Evolutionary conservation across 2,329 filamentous ascomycete species (phyloP).

Genomic region (Trichoderma atroviride): DNA sequence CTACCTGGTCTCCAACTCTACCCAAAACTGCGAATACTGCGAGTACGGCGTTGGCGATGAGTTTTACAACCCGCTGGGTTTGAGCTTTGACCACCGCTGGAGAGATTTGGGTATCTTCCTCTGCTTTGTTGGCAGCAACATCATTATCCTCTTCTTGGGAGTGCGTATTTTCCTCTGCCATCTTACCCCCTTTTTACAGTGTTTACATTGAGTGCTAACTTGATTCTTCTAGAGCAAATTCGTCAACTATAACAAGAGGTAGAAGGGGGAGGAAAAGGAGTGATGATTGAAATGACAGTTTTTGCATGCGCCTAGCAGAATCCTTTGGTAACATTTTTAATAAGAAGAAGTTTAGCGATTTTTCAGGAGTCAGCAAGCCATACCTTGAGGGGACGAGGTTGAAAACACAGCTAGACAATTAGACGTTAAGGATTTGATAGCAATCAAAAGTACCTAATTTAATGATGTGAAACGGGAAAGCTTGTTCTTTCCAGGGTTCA

Average conservation of each 20-base stretch:
- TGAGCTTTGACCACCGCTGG: constrained; percentile 73
- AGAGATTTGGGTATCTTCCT: constrained; percentile 78
- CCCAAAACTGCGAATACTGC: constrained; percentile 75
- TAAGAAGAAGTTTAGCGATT: neutral
- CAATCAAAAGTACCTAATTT: neutral
- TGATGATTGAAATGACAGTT: neutral
- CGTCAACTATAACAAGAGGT: constrained; percentile 58
- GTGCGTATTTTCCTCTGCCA: constrained; percentile 44
- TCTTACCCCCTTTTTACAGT: neutral
- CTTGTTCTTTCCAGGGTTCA: neutral
- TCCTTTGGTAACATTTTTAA: neutral
- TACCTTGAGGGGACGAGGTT: neutral
- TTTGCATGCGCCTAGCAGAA: neutral
- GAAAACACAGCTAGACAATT: neutral
- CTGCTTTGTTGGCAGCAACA: constrained; percentile 76
- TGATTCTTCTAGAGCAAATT: constrained; percentile 47
- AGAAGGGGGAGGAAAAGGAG: constrained; percentile 21
- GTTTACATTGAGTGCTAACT: constrained; percentile 20
- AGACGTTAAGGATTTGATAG: constrained; percentile 14
- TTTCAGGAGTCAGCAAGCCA: neutral
- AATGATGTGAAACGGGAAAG: neutral
- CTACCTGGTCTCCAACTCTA: constrained; percentile 69
- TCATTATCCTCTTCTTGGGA: constrained; percentile 61
- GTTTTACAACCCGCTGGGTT: constrained; percentile 70
- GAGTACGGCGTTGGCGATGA: constrained; percentile 79